phyloP scores from a whole-genome alignment of 441 rosid genomes.

The Kokia cookei region DNA sequence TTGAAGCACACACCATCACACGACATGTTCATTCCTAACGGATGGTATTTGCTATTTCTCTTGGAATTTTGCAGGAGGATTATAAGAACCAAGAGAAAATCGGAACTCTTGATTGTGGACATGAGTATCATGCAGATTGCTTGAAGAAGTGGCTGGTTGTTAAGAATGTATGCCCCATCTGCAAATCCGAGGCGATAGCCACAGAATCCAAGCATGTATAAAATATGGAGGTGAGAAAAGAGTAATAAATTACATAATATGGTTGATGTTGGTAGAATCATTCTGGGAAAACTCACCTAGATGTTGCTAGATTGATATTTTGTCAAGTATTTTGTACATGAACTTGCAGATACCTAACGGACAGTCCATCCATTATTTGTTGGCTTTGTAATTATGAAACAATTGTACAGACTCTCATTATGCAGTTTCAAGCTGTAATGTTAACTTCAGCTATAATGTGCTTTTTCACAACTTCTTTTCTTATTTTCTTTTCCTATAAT shows the following conservation, averaged over 20 bases:
- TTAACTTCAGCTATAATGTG: constrained; percentile 7
- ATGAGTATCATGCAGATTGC: constrained; percentile 76
- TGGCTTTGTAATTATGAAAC: constrained; percentile 32
- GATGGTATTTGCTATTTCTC: neutral
- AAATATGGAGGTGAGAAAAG: constrained; percentile 4
- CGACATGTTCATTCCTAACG: neutral
- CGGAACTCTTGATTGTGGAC: constrained; percentile 67
- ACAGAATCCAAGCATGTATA: constrained; percentile 14
- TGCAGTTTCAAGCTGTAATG: constrained; percentile 20
- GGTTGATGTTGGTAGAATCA: constrained; percentile 8
- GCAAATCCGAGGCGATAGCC: constrained; percentile 77
- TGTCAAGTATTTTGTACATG: constrained; percentile 42
- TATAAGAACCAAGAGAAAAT: constrained; percentile 48
- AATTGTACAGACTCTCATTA: constrained; percentile 51
- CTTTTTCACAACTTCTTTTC: neutral
- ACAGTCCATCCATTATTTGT: constrained; percentile 26
- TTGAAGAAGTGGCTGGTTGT: constrained; percentile 80
- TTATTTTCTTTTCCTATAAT: neutral
- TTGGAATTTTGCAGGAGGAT: constrained; percentile 43
- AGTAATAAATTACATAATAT: constrained; percentile 11
- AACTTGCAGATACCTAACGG: constrained; percentile 42
- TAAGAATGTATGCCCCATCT: constrained; percentile 88
- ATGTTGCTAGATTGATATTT: constrained; percentile 12
- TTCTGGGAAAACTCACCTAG: constrained; percentile 2
- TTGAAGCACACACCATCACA: neutral